Base-by-base conservation (phyloP, 805 yeast species). In the Brettanomyces custersianus region DNA sequence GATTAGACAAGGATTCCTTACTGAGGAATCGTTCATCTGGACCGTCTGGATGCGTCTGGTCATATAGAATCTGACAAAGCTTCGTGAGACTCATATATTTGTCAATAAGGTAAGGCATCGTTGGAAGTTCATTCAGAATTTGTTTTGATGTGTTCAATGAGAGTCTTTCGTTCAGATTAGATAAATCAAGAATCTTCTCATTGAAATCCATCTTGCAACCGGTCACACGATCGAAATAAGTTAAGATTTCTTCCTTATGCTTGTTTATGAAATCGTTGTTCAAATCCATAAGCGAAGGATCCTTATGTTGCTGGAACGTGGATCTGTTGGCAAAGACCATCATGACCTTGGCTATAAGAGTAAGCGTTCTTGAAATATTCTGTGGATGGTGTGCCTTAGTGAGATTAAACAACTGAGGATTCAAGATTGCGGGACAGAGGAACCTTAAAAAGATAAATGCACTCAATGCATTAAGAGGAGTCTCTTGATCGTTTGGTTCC, bases 371-470 rank as follows among this genome's bases (percentile, higher is more conserved):
- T 44, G 86, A 88, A 2, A 77, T 66, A 9, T 66, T 66, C 2
- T 87, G 85, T 7, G 77, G 68, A 40, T 86, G 85, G 46, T 83
- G 90, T 25, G 72, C 66, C 35, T 72, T 68, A 0, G 85, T 73
- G 34, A 92, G 62, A 41, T 78, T 77, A 54, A 86, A 87, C 33
- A 88, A 57, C 48, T 85, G 86, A 0, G 98, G 98, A 49, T 86
- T 88, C 51, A 92, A 60, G 20, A 90, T 72, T 0, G 95, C 95
- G 0, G 98, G 97, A 48, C 96, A 87, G 44, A 87, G 72, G 55
- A 80, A 84, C 40, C 96, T 64, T 40, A 90, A 60, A 53, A 90
- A 92, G 10, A 90, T 61, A 48, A 92, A 83, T 1, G 95, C 87
- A 16, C 92, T 72, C 22, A 88, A 60, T 34, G 94, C 82, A 49